Evolutionary conservation across 2,329 filamentous ascomycete species (phyloP).

Genomic region (Pyricularia grisea): DNA sequence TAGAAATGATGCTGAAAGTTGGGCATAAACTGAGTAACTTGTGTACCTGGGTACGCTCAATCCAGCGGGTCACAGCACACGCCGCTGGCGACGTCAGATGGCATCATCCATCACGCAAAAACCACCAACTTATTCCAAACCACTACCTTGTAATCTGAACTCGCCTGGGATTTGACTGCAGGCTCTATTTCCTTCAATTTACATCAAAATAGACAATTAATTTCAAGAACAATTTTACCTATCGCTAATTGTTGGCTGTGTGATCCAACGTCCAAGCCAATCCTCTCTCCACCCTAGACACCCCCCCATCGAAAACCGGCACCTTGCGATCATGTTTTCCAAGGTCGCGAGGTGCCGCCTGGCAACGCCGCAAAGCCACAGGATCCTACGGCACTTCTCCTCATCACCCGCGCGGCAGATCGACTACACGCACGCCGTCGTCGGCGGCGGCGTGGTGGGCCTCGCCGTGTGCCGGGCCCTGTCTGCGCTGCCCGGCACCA

Average conservation of each 20-base stretch:
- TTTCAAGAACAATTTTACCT: background rate
- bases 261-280: background rate
- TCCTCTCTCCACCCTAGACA: background rate
- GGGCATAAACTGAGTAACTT: background rate
- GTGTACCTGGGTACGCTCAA: background rate
- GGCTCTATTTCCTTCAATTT: background rate
- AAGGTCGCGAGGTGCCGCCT: background rate
- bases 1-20: background rate
- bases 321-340: constrained; percentile 1
- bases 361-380: background rate
- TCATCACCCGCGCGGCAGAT: constrained; percentile 20
- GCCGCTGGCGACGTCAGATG: background rate
- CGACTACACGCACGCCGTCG: constrained; percentile 40
- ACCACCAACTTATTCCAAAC: background rate
- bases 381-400: constrained; percentile 20
- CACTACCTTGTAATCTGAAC: background rate
- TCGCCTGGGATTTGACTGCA: background rate
- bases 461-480: constrained; percentile 70
- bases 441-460: constrained; percentile 61
- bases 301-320: background rate
- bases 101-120: background rate
- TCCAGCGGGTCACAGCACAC: background rate
- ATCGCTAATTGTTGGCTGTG: background rate
- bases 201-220: background rate
- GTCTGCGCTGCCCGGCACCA: constrained; percentile 42